phyloP scores from a whole-genome alignment of 2,329 filamentous ascomycete species.

The Exophiala lecanii-corni region DNA sequence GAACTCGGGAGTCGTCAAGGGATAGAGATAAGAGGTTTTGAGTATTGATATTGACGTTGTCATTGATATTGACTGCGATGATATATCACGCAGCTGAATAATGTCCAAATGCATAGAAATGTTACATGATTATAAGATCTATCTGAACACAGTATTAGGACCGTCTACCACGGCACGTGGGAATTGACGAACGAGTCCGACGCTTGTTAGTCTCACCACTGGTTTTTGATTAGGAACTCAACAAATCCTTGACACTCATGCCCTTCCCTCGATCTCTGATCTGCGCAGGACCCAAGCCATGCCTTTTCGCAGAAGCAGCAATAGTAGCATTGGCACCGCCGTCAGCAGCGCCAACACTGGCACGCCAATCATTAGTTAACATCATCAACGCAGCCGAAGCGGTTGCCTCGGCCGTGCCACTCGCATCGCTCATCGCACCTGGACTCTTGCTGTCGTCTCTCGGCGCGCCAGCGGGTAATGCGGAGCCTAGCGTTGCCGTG shows the following conservation, averaged over 20 bases:
- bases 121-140: no score
- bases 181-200: no score
- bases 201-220: no score
- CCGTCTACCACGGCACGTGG: no score
- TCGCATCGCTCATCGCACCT: slow-evolving; percentile 36
- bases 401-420: slow-evolving; percentile 69
- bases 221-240: slow-evolving; percentile 50
- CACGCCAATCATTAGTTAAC: slow-evolving; percentile 73
- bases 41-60: no score
- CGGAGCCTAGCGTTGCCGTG: background rate
- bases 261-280: slow-evolving; percentile 37
- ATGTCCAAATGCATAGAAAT: no score
- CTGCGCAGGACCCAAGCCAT: slow-evolving; percentile 4
- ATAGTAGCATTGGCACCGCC: slow-evolving; percentile 10
- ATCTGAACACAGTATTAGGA: no score
- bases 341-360: slow-evolving; percentile 12
- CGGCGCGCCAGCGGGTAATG: no score
- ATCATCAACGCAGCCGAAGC: slow-evolving; percentile 75
- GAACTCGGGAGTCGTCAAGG: no score
- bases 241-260: slow-evolving; percentile 53
- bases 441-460: slow-evolving; percentile 22
- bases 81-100: no score
- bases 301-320: background rate
- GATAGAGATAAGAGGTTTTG: no score
- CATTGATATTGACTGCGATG: no score